Evolutionary conservation across 768 basidiomycete genomes (phyloP), one percentile per base, ranked within the genome.

Genomic region (Epithele typhae): DNA sequence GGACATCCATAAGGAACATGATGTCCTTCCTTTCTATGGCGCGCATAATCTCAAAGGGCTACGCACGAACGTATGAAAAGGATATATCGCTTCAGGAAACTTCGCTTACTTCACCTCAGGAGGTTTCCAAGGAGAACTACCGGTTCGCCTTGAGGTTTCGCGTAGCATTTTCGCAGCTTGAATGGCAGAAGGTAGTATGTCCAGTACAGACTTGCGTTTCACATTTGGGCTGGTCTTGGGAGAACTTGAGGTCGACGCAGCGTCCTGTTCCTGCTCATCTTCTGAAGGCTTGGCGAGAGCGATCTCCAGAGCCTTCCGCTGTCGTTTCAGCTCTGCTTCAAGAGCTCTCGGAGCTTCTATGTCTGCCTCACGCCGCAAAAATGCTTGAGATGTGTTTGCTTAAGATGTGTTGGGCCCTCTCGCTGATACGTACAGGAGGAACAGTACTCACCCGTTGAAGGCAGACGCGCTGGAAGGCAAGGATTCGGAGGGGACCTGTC

Each of bases 21-120:
- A 95, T 70, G 65, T 97, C 87, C 59, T 86, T 87, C 30, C 74
- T 72, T 56, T 98, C 94, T 18, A 97, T 77, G 1, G 94, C 94
- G 41, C 84, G 73, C 59, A 93, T 78, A 0, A 96, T 70, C 69
- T 93, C 75, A 50, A 72, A 82, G 0, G 80, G 73, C 71, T 82
- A 30, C 7, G n/a, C n/a, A n/a, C n/a, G n/a, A n/a, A n/a, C n/a
- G n/a, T n/a, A n/a, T n/a, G n/a, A n/a, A n/a, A n/a, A n/a, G n/a
- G n/a, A n/a, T n/a, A n/a, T n/a, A n/a, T n/a, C n/a, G n/a, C n/a
- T n/a, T n/a, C n/a, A n/a, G n/a, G n/a, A n/a, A n/a, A n/a, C n/a
- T n/a, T 30, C 27, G 27, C 7, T 30, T 6, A 9, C 54, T 67
- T 45, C 44, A 75, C 80, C 66, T 82, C 78, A 6, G 77, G 78